These are phyloP conservation scores for Teratosphaeria nubilosa DNA, from an alignment of 2,329 filamentous ascomycete genomes.

Conservation along the genomic window DNA sequence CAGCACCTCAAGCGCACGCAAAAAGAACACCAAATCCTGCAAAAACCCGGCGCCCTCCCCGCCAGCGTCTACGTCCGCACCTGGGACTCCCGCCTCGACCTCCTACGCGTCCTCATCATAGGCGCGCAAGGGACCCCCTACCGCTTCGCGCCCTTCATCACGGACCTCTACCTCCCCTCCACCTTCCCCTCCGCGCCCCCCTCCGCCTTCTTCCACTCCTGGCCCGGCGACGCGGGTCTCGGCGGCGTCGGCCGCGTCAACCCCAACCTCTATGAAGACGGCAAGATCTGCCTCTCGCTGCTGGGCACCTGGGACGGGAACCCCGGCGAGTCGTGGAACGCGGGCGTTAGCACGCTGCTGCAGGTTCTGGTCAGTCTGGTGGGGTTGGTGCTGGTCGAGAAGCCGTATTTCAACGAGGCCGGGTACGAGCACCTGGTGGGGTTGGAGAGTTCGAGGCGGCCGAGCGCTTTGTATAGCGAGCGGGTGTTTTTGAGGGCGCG, in stretches of 20 bases:
- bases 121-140: conserved; percentile 52
- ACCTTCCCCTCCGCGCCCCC: conserved; percentile 45
- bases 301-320: conserved; percentile 50
- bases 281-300: conserved; percentile 50
- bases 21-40: conserved; percentile 51
- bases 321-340: conserved; percentile 44
- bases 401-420: conserved; percentile 56
- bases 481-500: conserved; percentile 16
- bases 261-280: conserved; percentile 53
- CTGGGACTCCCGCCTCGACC: conserved; percentile 50
- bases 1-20: conserved; percentile 40
- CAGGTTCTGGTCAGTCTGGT: conserved; percentile 32
- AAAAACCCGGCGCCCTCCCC: conserved; percentile 38
- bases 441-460: conserved; percentile 15
- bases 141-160: conserved; percentile 50
- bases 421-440: conserved; percentile 44
- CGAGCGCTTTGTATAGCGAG: conserved; percentile 23
- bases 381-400: conserved; percentile 38
- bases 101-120: conserved; percentile 49
- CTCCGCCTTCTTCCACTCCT: conserved; percentile 49
- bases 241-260: conserved; percentile 35
- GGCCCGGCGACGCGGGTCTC: conserved; percentile 29
- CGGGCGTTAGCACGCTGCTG: conserved; percentile 43
- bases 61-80: conserved; percentile 48
- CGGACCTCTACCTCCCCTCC: conserved; percentile 45